Evolutionary conservation across 345 rosid species (phyloP).

Genomic region (sweet orange (Citrus sinensis)): DVS_A1.0 CM039163.1:25680001-25680500

Average conservation of each 20-base stretch:
- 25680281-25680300: neutral
- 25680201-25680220: neutral
- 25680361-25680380: constrained; percentile 95
- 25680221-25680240: neutral
- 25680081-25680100: neutral
- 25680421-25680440: constrained; percentile 76
- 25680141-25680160: constrained; percentile 69
- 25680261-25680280: too few relatives aligned
- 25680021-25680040: constrained; percentile 74
- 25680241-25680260: neutral
- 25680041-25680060: constrained; percentile 93
- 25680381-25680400: constrained; percentile 94
- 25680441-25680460: constrained; percentile 88
- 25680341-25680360: constrained; percentile 17
- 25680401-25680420: constrained; percentile 91
- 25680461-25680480: constrained; percentile 31
- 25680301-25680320: neutral
- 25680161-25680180: constrained; percentile 84
- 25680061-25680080: neutral
- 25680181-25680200: constrained; percentile 80
- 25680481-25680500: too few relatives aligned
- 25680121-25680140: neutral
- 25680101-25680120: neutral
- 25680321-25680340: too few relatives aligned
- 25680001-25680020: constrained; percentile 44